Conservation (phyloP, 2,329 filamentous ascomycete genomes). For the Cercospora nicotianae region DNA sequence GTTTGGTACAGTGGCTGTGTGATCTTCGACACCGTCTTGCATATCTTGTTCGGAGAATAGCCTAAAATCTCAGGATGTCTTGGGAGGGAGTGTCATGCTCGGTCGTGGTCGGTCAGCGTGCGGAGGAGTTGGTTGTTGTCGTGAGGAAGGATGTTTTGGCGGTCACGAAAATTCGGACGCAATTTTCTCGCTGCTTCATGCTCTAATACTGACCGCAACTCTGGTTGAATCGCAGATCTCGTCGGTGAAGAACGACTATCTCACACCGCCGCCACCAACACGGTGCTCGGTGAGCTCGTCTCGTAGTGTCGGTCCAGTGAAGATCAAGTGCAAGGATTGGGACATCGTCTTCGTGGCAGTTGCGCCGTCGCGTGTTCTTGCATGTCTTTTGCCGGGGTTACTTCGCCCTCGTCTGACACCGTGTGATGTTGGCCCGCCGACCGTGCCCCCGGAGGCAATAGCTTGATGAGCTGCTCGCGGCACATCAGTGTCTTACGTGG, state of each 20-base stretch:
- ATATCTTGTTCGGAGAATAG: neutral
- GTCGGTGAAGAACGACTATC: neutral
- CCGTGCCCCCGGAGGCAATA: neutral
- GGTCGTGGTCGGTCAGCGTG: neutral
- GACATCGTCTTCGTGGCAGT: neutral
- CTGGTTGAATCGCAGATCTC: neutral
- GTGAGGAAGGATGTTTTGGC: neutral
- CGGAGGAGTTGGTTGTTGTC: neutral
- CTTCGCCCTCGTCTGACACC: neutral
- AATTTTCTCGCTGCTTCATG: neutral
- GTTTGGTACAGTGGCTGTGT: neutral
- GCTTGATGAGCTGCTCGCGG: neutral
- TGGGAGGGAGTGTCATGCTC: neutral
- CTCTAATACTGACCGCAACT: neutral
- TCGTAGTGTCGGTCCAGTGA: neutral
- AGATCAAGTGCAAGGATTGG: neutral
- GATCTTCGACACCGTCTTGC: neutral
- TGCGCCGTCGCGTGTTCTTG: slow-evolving; percentile 2
- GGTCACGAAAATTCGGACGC: neutral
- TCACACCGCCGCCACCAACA: neutral
- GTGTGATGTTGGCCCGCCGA: neutral
- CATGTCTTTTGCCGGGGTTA: neutral
- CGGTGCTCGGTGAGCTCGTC: slow-evolving; percentile 1
- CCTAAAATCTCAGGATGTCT: neutral
- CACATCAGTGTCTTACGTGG: slow-evolving; percentile 1